Conservation (phyloP, 805 yeast genomes). For the Ogataea glucozyma region DNA sequence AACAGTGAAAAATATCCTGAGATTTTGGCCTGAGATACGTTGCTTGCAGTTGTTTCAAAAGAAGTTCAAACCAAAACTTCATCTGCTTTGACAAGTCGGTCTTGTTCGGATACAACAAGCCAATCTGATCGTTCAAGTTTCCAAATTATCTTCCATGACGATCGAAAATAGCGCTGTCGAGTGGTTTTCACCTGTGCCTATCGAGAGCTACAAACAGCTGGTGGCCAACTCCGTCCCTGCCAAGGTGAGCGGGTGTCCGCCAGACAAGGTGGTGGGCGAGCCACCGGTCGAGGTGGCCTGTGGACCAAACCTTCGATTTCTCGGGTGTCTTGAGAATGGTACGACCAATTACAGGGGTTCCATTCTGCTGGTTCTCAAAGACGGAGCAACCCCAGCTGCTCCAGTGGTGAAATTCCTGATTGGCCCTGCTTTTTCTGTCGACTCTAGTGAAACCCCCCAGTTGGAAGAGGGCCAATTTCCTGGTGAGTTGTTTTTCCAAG, state of each 20-base stretch:
- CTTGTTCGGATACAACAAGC: too few species aligned
- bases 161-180: slow-evolving; percentile 10
- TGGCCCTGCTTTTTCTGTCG: slow-evolving; percentile 35
- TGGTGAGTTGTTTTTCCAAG: slow-evolving; percentile 44
- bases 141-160: too few species aligned
- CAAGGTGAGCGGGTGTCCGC: slow-evolving; percentile 22
- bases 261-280: slow-evolving; percentile 27
- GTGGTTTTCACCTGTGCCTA: slow-evolving; percentile 35
- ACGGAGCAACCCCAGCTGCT: slow-evolving; percentile 23
- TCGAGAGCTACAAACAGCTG: slow-evolving; percentile 25
- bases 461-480: slow-evolving; percentile 46
- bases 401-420: slow-evolving; percentile 37
- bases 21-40: background rate
- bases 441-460: slow-evolving; percentile 4
- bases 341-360: slow-evolving; percentile 63
- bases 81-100: too few species aligned
- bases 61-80: too few species aligned
- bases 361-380: slow-evolving; percentile 62
- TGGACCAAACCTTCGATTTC: slow-evolving; percentile 77
- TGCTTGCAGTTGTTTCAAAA: too few species aligned
- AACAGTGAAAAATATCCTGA: background rate
- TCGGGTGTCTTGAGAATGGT: slow-evolving; percentile 59
- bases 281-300: slow-evolving; percentile 50
- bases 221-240: slow-evolving; percentile 26
- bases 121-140: too few species aligned